Conservation (phyloP, 768 basidiomycete genomes). For the Fomitopsis serialis region DNA sequence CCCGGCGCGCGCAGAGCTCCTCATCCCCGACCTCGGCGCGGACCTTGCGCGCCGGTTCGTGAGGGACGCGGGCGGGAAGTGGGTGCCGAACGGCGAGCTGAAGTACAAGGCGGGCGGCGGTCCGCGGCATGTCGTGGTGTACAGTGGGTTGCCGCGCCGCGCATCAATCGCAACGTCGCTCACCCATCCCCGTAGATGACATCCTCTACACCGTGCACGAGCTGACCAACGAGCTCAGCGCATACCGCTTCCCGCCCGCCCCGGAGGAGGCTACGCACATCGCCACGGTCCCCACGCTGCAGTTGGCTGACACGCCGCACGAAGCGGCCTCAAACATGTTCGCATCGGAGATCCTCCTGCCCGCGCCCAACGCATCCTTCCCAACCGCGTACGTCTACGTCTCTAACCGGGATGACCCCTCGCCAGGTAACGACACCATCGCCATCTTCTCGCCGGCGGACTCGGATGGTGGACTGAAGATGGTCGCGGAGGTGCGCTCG, state of each 20-base stretch:
- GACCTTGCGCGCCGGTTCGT: slow-evolving; percentile 60
- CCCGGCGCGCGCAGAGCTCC: slow-evolving; percentile 46
- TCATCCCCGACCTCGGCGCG: slow-evolving; percentile 72
- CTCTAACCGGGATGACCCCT: slow-evolving; percentile 72
- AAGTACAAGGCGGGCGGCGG: slow-evolving; percentile 53
- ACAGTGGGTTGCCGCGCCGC: slow-evolving; percentile 39
- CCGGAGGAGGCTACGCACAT: slow-evolving; percentile 35
- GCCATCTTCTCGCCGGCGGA: slow-evolving; percentile 57
- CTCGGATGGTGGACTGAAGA: slow-evolving; percentile 34
- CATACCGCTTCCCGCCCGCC: slow-evolving; percentile 45
- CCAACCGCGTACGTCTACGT: slow-evolving; percentile 59
- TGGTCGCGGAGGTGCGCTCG: slow-evolving; percentile 59
- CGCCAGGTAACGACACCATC: slow-evolving; percentile 65
- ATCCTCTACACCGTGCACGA: slow-evolving; percentile 65
- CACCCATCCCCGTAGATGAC: slow-evolving; percentile 36
- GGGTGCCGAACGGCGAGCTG: slow-evolving; percentile 47
- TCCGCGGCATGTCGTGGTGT: slow-evolving; percentile 61
- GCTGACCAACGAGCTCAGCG: slow-evolving; percentile 51
- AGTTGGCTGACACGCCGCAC: slow-evolving; percentile 29
- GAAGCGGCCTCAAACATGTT: slow-evolving; percentile 42
- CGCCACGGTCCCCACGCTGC: slow-evolving; percentile 42
- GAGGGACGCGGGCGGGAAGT: slow-evolving; percentile 36
- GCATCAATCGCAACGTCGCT: background rate
- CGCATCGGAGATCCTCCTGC: slow-evolving; percentile 67
- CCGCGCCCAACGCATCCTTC: slow-evolving; percentile 44